These are phyloP conservation scores for Fusarium chuoi DNA, from an alignment of 2,329 filamentous ascomycete genomes.

Conservation along the genomic window DNA sequence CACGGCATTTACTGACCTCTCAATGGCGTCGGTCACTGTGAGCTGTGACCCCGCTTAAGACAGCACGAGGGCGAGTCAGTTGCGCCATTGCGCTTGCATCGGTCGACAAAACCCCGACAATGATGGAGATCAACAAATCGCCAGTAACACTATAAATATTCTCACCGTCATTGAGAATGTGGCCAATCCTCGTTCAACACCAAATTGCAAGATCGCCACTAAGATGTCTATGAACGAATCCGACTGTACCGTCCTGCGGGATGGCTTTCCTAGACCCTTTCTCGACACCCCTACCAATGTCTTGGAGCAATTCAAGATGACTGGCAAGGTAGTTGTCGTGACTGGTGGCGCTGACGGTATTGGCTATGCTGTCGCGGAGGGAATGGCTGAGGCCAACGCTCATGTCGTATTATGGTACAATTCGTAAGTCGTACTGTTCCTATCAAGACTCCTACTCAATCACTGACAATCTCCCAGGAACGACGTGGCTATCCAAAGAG, in stretches of 20 bases:
- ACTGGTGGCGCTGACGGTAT: conserved; percentile 58
- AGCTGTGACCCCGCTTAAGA: background rate
- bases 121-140: background rate
- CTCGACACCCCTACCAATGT: conserved; percentile 49
- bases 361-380: conserved; percentile 56
- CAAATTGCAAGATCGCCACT: background rate
- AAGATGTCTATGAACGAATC: background rate
- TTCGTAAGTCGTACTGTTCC: background rate
- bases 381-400: conserved; percentile 57
- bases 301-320: conserved; percentile 46
- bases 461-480: background rate
- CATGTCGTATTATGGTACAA: conserved; percentile 50
- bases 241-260: background rate
- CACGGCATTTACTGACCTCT: background rate
- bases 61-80: background rate
- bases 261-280: conserved; percentile 32
- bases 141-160: background rate
- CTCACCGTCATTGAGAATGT: background rate
- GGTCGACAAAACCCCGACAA: background rate
- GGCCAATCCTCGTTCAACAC: background rate
- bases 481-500: background rate
- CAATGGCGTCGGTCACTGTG: background rate
- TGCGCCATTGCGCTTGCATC: background rate
- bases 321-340: conserved; percentile 53
- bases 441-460: background rate